A percentile compares a stretch with the other conserved stretches of the same genome.
Conservation (phyloP, 306 rosid genomes). For the Quercus rubra region DNA sequence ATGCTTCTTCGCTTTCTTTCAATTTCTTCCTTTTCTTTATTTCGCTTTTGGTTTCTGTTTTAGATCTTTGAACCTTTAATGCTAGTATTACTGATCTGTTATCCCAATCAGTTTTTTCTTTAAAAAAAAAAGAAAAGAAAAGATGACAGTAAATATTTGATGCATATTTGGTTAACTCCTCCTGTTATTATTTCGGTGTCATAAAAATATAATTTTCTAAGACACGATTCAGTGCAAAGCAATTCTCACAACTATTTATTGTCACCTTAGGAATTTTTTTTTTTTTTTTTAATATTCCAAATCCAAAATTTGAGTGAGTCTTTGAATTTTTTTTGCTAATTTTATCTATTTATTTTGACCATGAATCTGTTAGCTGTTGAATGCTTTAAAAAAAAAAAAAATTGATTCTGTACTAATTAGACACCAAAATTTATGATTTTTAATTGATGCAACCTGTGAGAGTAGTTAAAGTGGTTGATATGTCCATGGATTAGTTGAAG, state of each 20-base stretch:
- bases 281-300: background rate
- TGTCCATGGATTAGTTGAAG: background rate
- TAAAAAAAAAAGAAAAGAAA: background rate
- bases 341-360: background rate
- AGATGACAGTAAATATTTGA: background rate
- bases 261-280: background rate
- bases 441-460: background rate
- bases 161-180: background rate
- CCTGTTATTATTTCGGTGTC: too few species aligned
- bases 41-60: background rate
- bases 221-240: background rate
- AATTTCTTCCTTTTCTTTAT: background rate
- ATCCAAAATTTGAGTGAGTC: background rate
- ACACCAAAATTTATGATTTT: background rate
- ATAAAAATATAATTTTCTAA: background rate
- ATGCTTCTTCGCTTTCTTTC: background rate
- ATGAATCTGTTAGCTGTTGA: background rate
- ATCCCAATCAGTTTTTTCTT: background rate
- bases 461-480: background rate
- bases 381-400: background rate
- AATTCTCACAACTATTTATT: background rate
- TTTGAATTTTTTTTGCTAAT: background rate
- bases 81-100: constrained; percentile 1
- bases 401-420: background rate
- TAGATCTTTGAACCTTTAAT: background rate